These are phyloP conservation scores for Boletus coccyginus DNA, from an alignment of 768 basidiomycete genomes.

Conservation along the genomic window DNA sequence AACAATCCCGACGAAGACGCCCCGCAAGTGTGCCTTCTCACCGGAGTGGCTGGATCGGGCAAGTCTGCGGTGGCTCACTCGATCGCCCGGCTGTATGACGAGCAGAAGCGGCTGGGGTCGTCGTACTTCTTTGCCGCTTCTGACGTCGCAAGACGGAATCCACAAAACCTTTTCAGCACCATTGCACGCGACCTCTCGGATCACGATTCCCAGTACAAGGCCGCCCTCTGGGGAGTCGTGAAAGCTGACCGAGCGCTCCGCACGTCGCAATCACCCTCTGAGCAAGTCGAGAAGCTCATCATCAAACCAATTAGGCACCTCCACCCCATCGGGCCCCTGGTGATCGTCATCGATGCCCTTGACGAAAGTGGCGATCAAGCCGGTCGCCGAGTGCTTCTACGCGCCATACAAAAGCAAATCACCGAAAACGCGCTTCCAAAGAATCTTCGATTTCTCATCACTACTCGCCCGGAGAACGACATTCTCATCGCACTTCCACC, in stretches of 20 bases:
- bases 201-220: no score
- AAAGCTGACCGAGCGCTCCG: no score
- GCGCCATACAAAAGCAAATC: neutral
- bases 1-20: neutral
- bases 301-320: conserved; percentile 15
- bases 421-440: conserved; percentile 2
- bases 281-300: conserved; percentile 22
- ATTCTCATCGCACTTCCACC: conserved; percentile 8
- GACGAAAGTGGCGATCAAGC: conserved; percentile 17
- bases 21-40: no score
- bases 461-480: conserved; percentile 9
- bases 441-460: conserved; percentile 5
- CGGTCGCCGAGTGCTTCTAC: conserved; percentile 14
- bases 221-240: no score
- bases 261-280: neutral
- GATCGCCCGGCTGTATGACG: no score
- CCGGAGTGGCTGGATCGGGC: no score
- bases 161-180: conserved; percentile 21
- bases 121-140: conserved; percentile 17
- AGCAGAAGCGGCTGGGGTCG: neutral
- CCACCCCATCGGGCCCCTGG: conserved; percentile 20
- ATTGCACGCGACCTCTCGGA: neutral
- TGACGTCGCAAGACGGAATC: conserved; percentile 1
- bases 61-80: no score
- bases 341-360: conserved; percentile 31